Percentiles rank a stretch among this genome's conserved stretches.
These are phyloP conservation scores for Trichosporon inkin DNA, from an alignment of 1,284 basidiomycete species.

Conservation along the genomic window DNA sequence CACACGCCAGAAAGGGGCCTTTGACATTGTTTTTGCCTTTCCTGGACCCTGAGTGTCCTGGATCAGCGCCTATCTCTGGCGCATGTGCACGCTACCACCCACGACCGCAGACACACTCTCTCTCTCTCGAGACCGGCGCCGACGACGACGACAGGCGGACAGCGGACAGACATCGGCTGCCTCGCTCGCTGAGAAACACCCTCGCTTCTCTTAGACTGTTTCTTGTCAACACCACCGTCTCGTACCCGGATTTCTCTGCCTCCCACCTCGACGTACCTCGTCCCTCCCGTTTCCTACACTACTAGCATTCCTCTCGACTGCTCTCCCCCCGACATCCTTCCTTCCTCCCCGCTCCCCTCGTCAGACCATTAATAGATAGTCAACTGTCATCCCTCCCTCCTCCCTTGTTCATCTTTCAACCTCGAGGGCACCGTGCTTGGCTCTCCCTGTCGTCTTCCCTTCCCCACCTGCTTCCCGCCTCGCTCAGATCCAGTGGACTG, in stretches of 20 bases:
- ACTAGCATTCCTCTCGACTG: too few species aligned
- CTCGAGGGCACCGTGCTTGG: constrained; percentile 5
- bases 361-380: background rate
- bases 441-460: constrained; percentile 6
- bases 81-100: constrained; percentile 4
- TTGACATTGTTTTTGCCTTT: constrained; percentile 7
- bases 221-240: background rate
- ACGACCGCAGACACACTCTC: background rate
- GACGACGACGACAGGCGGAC: too few species aligned
- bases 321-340: background rate
- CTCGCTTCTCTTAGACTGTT: too few species aligned
- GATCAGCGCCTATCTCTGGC: background rate
- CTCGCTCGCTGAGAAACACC: too few species aligned
- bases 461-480: background rate
- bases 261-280: too few species aligned
- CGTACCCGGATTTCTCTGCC: background rate
- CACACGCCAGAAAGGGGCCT: background rate
- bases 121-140: too few species aligned
- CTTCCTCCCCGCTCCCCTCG: background rate
- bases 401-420: background rate
- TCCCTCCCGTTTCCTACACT: too few species aligned
- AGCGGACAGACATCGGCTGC: too few species aligned
- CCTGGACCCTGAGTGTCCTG: constrained; percentile 4
- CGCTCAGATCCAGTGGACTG: background rate
- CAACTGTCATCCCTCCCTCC: background rate